Percentiles rank a stretch among this genome's conserved stretches.
phyloP scores from a whole-genome alignment of 1,139 yeast genomes.

The Kodamaea derodonti region DNA sequence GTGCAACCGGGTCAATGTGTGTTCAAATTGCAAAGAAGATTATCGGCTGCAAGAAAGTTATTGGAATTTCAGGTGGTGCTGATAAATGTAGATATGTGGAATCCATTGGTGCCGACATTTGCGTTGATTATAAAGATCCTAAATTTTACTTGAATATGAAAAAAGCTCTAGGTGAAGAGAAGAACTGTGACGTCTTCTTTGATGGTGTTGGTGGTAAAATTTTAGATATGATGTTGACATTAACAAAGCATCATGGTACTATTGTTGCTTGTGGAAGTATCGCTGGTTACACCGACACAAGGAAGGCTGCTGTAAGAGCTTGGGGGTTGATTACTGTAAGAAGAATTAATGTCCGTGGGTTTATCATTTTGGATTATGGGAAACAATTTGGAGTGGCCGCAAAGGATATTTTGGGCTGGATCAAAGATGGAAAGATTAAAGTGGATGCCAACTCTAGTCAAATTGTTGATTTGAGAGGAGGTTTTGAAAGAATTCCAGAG shows the following conservation, averaged over 20 bases:
- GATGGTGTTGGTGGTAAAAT: conserved; percentile 24
- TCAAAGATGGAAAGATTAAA: conserved; percentile 18
- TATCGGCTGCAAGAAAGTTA: conserved; percentile 24
- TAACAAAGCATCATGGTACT: conserved; percentile 20
- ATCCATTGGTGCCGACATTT: conserved; percentile 28
- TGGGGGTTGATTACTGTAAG: conserved; percentile 26
- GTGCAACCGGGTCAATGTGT: conserved; percentile 30
- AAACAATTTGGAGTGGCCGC: conserved; percentile 11
- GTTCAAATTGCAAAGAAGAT: conserved; percentile 30
- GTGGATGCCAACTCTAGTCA: conserved; percentile 22
- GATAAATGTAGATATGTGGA: conserved; percentile 29
- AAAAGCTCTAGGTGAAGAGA: conserved; percentile 14
- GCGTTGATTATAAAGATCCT: conserved; percentile 20
- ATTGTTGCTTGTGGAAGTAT: conserved; percentile 30
- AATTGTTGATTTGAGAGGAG: conserved; percentile 14
- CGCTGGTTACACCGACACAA: conserved; percentile 30
- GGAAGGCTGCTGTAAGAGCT: conserved; percentile 18
- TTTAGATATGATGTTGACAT: conserved; percentile 17
- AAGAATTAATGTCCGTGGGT: conserved; percentile 19
- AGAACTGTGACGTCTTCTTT: conserved; percentile 26
- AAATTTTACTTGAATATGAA: conserved; percentile 11
- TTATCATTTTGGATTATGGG: conserved; percentile 18
- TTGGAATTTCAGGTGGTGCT: conserved; percentile 29
- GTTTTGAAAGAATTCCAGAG: conserved; percentile 29
- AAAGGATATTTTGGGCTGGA: conserved; percentile 16